Conservation (phyloP, 352 stramenopile species). For the Phytopythium delawarense region DNA sequence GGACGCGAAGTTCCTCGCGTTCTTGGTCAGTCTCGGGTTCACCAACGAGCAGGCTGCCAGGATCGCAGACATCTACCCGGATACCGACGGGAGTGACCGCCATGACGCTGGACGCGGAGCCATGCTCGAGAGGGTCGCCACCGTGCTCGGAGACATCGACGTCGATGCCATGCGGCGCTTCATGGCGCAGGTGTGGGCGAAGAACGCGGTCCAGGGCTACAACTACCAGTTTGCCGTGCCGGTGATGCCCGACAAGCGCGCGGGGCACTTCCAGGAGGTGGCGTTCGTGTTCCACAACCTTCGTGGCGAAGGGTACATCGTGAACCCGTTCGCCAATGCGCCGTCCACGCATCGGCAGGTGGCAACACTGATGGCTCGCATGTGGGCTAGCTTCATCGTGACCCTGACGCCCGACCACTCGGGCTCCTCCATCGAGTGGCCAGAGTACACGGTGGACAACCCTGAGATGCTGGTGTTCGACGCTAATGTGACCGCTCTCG, state of each 20-base stretch:
- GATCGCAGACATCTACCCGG: constrained; percentile 18
- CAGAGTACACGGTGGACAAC: constrained; percentile 19
- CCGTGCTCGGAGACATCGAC: constrained; percentile 21
- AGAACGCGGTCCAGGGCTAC: constrained; percentile 16
- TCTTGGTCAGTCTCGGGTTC: constrained; percentile 15
- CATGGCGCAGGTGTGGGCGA: constrained; percentile 25
- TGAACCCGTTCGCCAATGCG: constrained; percentile 17
- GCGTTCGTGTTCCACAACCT: constrained; percentile 30
- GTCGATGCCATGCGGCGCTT: constrained; percentile 19
- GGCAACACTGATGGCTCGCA: constrained; percentile 22
- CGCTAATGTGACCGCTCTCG: constrained; percentile 21
- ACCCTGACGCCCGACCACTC: constrained; percentile 18
- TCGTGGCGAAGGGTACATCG: constrained; percentile 19
- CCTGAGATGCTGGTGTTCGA: constrained; percentile 27
- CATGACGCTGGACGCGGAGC: constrained; percentile 13
- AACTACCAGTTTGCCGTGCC: constrained; percentile 28
- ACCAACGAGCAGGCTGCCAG: constrained; percentile 15
- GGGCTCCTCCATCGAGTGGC: constrained; percentile 18
- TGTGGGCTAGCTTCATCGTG: constrained; percentile 30
- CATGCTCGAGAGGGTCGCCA: constrained; percentile 21
- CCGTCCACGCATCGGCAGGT: constrained; percentile 15
- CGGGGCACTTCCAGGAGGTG: constrained; percentile 21
- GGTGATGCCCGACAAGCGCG: constrained; percentile 12
- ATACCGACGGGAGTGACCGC: constrained; percentile 17
- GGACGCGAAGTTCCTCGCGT: constrained; percentile 19